Evolutionary conservation across 2,329 filamentous ascomycete species (phyloP).

Genomic region (Pseudogymnoascus sp.): DNA sequence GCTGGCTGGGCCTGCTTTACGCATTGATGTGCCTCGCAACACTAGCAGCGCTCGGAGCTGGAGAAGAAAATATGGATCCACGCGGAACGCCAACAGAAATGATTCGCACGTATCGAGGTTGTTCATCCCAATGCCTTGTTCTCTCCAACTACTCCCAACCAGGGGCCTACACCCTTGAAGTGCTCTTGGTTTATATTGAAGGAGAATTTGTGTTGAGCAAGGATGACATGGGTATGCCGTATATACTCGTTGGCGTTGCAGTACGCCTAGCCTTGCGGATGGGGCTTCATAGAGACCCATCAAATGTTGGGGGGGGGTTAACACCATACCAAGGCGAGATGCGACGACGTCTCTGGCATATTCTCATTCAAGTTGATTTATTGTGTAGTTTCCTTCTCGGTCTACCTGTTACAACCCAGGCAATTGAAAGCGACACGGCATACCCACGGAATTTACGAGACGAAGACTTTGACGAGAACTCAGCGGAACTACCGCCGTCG

Average conservation of each 20-base stretch:
- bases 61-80: conserved; percentile 39
- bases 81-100: conserved; percentile 38
- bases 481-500: conserved; percentile 44
- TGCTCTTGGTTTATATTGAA: conserved; percentile 45
- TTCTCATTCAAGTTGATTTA: conserved; percentile 51
- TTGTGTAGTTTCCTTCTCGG: conserved; percentile 61
- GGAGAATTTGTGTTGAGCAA: conserved; percentile 45
- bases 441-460: conserved; percentile 56
- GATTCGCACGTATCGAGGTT: conserved; percentile 41
- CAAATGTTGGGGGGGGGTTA: conserved; percentile 37
- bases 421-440: conserved; percentile 54
- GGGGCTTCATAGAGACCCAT: conserved; percentile 49
- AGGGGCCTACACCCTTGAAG: conserved; percentile 39
- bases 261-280: conserved; percentile 50
- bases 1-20: conserved; percentile 44
- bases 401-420: conserved; percentile 56
- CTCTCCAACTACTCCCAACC: conserved; percentile 44
- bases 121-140: conserved; percentile 44
- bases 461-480: conserved; percentile 53
- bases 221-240: conserved; percentile 45
- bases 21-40: conserved; percentile 20
- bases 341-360: conserved; percentile 50
- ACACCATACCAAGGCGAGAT: conserved; percentile 71
- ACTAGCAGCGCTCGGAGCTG: conserved; percentile 36
- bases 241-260: conserved; percentile 42